Evolutionary conservation across 2,329 filamentous ascomycete genomes (phyloP).

Genomic region (Proliferodiscus dingleyae): DNA sequence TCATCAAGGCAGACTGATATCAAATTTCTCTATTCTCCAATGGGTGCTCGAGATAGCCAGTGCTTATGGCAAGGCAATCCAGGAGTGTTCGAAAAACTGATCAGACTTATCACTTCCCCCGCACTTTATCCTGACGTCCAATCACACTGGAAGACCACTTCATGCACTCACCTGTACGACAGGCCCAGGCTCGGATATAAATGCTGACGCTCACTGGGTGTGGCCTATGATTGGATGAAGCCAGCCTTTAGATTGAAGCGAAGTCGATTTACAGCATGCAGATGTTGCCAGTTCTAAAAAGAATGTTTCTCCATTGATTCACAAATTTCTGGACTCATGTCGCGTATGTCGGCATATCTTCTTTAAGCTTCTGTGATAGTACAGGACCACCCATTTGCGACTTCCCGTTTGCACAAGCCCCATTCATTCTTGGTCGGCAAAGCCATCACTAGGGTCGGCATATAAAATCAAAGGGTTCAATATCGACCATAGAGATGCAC

Average conservation of each 20-base stretch:
- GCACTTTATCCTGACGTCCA: conserved; percentile 3
- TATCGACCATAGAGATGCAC: neutral
- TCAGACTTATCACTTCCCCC: conserved; percentile 3
- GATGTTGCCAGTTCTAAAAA: neutral
- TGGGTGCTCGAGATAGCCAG: neutral
- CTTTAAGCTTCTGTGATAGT: no score
- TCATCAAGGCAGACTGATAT: no score
- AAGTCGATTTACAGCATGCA: neutral
- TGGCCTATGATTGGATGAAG: neutral
- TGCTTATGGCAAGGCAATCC: neutral
- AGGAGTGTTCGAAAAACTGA: neutral
- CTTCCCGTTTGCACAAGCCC: no score
- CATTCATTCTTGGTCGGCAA: no score
- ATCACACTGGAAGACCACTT: neutral
- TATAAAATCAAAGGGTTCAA: no score
- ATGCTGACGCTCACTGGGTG: neutral
- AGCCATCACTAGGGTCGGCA: no score
- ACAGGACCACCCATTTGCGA: no score
- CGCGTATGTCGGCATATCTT: no score
- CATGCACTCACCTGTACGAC: conserved; percentile 1
- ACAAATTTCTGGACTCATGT: no score
- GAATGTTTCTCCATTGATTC: no score
- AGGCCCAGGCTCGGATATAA: neutral
- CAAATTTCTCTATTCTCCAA: neutral
- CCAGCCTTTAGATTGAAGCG: neutral